phyloP scores from a whole-genome alignment of 176 grass and related monocot genomes.

The Typha latifolia region DNA sequence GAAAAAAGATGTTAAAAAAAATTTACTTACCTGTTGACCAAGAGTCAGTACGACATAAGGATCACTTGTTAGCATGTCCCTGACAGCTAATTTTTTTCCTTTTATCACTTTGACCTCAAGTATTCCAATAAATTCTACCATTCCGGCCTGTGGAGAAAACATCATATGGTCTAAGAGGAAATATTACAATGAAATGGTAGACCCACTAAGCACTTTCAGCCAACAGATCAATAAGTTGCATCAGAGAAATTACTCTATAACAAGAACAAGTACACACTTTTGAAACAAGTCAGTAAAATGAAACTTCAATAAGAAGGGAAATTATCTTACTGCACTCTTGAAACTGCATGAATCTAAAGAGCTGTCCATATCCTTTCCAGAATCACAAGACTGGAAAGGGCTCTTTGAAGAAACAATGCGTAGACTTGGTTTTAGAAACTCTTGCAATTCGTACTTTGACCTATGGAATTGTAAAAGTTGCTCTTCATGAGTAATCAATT shows the following conservation, averaged over 20 bases:
- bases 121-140: slow-evolving; percentile 59
- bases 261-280: too few species aligned
- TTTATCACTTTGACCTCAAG: slow-evolving; percentile 58
- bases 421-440: slow-evolving; percentile 75
- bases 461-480: slow-evolving; percentile 24
- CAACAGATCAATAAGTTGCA: too few species aligned
- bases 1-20: background rate
- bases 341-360: slow-evolving; percentile 33
- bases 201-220: background rate
- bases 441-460: slow-evolving; percentile 75
- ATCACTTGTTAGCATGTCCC: slow-evolving; percentile 69
- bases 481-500: slow-evolving; percentile 1
- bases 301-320: background rate
- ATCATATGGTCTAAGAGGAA: background rate
- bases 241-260: too few species aligned
- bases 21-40: slow-evolving; percentile 56
- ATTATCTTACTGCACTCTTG: slow-evolving; percentile 39
- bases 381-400: slow-evolving; percentile 23
- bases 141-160: slow-evolving; percentile 33
- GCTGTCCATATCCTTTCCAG: slow-evolving; percentile 18
- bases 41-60: slow-evolving; percentile 58
- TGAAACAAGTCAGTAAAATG: too few species aligned
- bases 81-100: slow-evolving; percentile 63
- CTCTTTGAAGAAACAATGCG: slow-evolving; percentile 47
- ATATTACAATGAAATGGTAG: background rate